Conservation (phyloP, 495 filamentous ascomycete genomes). For the Penicillium mononematosum region DNA sequence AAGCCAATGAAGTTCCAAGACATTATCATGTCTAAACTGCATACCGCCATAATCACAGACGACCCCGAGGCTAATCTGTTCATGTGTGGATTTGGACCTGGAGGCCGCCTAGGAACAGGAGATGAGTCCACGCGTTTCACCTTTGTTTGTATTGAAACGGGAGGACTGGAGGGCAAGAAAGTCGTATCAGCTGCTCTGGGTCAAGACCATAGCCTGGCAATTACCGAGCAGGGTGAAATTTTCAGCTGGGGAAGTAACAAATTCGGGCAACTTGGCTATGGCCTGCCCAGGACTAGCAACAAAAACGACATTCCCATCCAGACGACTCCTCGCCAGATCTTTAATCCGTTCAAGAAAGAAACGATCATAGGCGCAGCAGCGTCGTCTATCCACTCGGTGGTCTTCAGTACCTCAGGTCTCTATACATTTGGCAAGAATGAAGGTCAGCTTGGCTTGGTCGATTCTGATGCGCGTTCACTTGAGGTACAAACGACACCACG, state of each 20-base stretch:
- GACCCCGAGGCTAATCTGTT: slow-evolving; percentile 92
- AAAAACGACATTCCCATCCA: slow-evolving; percentile 76
- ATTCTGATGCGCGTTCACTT: slow-evolving; percentile 88
- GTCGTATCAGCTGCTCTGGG: slow-evolving; percentile 75
- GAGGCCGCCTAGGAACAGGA: slow-evolving; percentile 85
- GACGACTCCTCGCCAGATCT: slow-evolving; percentile 79
- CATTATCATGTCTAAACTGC: slow-evolving; percentile 83
- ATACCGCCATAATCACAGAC: slow-evolving; percentile 85
- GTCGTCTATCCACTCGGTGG: slow-evolving; percentile 89
- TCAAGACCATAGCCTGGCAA: slow-evolving; percentile 84
- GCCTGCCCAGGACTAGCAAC: slow-evolving; percentile 52
- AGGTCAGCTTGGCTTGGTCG: slow-evolving; percentile 89
- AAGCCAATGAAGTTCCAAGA: slow-evolving; percentile 71
- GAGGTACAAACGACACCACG: slow-evolving; percentile 78
- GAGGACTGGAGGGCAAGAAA: slow-evolving; percentile 66
- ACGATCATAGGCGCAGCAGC: slow-evolving; percentile 77
- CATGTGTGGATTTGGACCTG: slow-evolving; percentile 86
- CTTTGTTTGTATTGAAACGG: slow-evolving; percentile 75
- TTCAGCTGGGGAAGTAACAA: slow-evolving; percentile 93
- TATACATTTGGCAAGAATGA: slow-evolving; percentile 97
- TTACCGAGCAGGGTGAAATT: slow-evolving; percentile 76
- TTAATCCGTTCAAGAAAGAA: slow-evolving; percentile 87
- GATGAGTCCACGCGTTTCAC: slow-evolving; percentile 84
- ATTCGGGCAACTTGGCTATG: slow-evolving; percentile 83
- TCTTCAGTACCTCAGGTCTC: slow-evolving; percentile 74